phyloP scores from a whole-genome alignment of 331 rosid genomes.

The Rosa hybrid region DNA sequence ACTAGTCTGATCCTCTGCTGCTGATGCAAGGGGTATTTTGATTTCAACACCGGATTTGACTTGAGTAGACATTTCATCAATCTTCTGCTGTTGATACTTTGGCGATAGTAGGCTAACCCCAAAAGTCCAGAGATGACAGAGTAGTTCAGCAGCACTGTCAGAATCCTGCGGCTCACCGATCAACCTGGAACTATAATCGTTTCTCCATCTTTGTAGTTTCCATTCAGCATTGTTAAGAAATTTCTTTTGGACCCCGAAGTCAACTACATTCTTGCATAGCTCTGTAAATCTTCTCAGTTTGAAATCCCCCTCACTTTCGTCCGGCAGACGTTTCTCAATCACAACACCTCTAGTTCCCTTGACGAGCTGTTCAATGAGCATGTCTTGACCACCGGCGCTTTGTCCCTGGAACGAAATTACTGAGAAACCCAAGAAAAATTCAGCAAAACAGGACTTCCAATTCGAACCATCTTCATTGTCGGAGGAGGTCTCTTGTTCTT shows the following conservation, averaged over 20 bases:
- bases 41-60: background rate
- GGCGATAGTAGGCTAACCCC: background rate
- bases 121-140: background rate
- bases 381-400: background rate
- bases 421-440: conserved; percentile 3
- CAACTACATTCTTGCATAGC: background rate
- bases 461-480: too few species aligned
- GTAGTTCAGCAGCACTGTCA: background rate
- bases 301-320: background rate
- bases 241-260: background rate
- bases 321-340: background rate
- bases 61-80: background rate
- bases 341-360: background rate
- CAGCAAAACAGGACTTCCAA: background rate
- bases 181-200: background rate
- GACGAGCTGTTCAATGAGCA: background rate
- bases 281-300: background rate
- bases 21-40: background rate
- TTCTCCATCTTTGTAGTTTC: background rate
- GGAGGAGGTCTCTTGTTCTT: background rate
- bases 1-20: background rate
- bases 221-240: background rate
- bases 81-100: background rate
- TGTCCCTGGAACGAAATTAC: conserved; percentile 13
- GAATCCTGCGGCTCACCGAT: background rate